These are phyloP conservation scores for Rhodomyrtus psidioides DNA, from an alignment of 441 rosid genomes.

Conservation along the genomic window DNA sequence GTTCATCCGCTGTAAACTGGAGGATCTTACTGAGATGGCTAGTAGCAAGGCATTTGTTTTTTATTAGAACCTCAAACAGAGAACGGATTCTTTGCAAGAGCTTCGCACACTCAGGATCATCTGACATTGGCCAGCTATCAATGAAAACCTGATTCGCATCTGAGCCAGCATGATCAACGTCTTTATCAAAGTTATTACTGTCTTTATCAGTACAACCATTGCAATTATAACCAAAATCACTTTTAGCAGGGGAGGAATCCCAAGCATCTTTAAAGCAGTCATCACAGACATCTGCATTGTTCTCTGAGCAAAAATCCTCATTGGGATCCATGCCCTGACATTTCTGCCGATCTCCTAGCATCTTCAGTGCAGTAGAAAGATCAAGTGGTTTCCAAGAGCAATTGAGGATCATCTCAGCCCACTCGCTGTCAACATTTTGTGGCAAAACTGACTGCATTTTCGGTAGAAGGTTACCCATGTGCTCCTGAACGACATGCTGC, in stretches of 20 bases:
- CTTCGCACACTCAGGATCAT: conserved; percentile 69
- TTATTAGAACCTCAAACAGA: conserved; percentile 57
- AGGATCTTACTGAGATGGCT: conserved; percentile 77
- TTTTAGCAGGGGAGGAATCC: conserved; percentile 70
- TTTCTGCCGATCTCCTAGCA: conserved; percentile 44
- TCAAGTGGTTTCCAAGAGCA: conserved; percentile 87
- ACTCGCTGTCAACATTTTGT: conserved; percentile 50
- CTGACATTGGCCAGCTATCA: conserved; percentile 66
- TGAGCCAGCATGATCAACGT: conserved; percentile 28
- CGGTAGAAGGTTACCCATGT: conserved; percentile 63
- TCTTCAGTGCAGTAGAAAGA: conserved; percentile 45
- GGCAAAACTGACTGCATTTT: conserved; percentile 81
- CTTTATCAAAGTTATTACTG: conserved; percentile 23
- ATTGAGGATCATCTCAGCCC: conserved; percentile 64
- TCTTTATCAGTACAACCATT: conserved; percentile 17
- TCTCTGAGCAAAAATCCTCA: conserved; percentile 30
- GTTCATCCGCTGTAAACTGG: conserved; percentile 63
- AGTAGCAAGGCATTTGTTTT: conserved; percentile 61
- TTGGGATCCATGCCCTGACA: conserved; percentile 25
- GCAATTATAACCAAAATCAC: conserved; percentile 28
- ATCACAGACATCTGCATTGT: conserved; percentile 38
- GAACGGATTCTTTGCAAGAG: conserved; percentile 67
- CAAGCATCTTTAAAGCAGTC: conserved; percentile 77
- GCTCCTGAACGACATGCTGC: conserved; percentile 77
- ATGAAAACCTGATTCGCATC: conserved; percentile 30